Percentiles rank a stretch among this genome's conserved stretches.
phyloP scores from a whole-genome alignment of 805 yeast species.

The Metschnikowia borealis region DNA sequence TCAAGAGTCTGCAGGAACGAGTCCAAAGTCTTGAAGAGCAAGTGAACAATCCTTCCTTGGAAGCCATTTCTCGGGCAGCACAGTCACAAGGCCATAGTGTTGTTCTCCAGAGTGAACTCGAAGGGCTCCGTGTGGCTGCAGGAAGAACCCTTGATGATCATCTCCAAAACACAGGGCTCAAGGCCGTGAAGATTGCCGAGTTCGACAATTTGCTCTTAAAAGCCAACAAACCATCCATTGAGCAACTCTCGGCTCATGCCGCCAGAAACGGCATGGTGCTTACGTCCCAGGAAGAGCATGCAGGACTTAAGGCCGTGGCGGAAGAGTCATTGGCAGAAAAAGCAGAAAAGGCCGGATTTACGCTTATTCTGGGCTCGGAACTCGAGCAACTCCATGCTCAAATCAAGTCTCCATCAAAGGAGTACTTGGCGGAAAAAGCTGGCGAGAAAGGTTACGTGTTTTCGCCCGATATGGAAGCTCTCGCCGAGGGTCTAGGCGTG shows the following conservation, averaged over 20 bases:
- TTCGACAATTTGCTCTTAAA: conserved; percentile 19
- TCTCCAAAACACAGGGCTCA: conserved; percentile 9
- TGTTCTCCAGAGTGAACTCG: conserved; percentile 4
- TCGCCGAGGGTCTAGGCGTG: conserved; percentile 2
- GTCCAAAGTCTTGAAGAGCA: neutral
- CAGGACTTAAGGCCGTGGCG: conserved; percentile 9
- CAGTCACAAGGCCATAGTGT: conserved; percentile 5
- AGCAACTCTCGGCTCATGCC: conserved; percentile 24
- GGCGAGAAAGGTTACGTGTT: neutral
- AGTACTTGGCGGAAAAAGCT: conserved; percentile 1
- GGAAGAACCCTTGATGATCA: conserved; percentile 14
- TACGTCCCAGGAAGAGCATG: conserved; percentile 24
- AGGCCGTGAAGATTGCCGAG: conserved; percentile 16
- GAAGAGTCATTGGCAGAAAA: conserved; percentile 8
- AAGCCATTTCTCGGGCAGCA: conserved; percentile 10
- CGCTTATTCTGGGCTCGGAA: conserved; percentile 4
- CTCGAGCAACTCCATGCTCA: conserved; percentile 3
- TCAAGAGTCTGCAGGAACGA: conserved; percentile 2
- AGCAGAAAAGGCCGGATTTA: conserved; percentile 7
- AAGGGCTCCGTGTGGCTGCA: conserved; percentile 11
- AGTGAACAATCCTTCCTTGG: conserved; percentile 9
- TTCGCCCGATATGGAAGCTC: neutral
- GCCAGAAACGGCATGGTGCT: conserved; percentile 26
- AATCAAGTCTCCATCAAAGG: conserved; percentile 3
- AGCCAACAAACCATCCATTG: conserved; percentile 25